Percentiles rank a stretch among this genome's conserved stretches.
These are phyloP conservation scores for Fraxinus albicans DNA, from an alignment of 305 asterid species.

Conservation along the genomic window DNA sequence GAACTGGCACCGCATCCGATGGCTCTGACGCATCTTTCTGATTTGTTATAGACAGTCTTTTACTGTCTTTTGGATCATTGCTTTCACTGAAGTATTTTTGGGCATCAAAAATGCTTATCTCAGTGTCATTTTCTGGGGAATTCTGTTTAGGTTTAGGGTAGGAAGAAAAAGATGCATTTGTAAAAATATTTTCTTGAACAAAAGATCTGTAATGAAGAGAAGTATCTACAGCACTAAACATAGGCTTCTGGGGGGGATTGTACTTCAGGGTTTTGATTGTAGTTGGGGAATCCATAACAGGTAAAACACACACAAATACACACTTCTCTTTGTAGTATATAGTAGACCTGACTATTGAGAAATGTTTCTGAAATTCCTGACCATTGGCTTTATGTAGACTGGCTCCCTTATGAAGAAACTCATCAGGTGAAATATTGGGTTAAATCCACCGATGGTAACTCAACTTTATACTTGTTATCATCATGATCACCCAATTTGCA, in stretches of 20 bases:
- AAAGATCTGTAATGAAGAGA: constrained; percentile 25
- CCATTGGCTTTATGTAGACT: background rate
- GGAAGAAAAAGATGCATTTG: constrained; percentile 35
- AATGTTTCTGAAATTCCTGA: background rate
- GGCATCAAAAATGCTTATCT: constrained; percentile 79
- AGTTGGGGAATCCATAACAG: constrained; percentile 27
- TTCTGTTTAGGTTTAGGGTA: constrained; percentile 19
- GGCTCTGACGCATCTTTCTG: background rate
- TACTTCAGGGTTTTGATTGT: constrained; percentile 21
- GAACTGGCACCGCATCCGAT: constrained; percentile 15
- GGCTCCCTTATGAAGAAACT: background rate
- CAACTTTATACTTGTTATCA: too few relatives aligned
- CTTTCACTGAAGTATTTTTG: constrained; percentile 65
- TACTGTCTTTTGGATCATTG: constrained; percentile 23
- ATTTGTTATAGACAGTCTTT: background rate
- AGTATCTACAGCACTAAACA: constrained; percentile 22
- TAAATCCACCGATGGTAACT: too few relatives aligned
- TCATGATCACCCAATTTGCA: too few relatives aligned
- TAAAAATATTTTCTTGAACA: constrained; percentile 2
- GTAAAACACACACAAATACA: background rate
- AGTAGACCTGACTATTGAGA: background rate
- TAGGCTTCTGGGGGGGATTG: constrained; percentile 24
- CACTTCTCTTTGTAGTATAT: background rate
- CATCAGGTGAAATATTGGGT: background rate
- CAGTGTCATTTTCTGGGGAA: constrained; percentile 25